These are phyloP conservation scores for Schwanniomyces occidentalis DNA, from an alignment of 805 yeast species.

Conservation along the genomic window DNA sequence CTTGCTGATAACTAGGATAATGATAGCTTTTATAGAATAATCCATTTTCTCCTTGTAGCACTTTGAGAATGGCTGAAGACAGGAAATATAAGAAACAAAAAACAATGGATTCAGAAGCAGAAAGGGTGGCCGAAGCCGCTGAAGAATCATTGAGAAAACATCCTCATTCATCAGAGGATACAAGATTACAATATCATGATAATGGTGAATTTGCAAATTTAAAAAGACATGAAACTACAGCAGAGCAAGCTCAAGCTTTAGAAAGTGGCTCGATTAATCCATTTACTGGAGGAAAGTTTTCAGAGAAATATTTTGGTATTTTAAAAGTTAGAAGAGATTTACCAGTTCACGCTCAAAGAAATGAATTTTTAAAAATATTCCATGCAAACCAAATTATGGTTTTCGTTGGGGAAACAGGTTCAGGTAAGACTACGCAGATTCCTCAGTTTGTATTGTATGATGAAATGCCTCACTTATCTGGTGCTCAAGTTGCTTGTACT, in stretches of 20 bases:
- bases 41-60: too few relatives aligned
- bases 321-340: constrained; percentile 76
- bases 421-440: constrained; percentile 97
- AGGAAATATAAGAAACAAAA: constrained; percentile 53
- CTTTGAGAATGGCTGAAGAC: constrained; percentile 23
- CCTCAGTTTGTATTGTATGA: constrained; percentile 94
- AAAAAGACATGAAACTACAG: constrained; percentile 64
- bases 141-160: constrained; percentile 53
- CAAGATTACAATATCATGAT: constrained; percentile 53
- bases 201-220: constrained; percentile 62
- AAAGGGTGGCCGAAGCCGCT: constrained; percentile 65
- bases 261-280: constrained; percentile 69
- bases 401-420: constrained; percentile 98
- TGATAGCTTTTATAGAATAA: too few relatives aligned
- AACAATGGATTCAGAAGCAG: constrained; percentile 56
- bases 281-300: constrained; percentile 68
- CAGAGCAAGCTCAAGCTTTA: constrained; percentile 56
- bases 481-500: constrained; percentile 91
- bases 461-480: constrained; percentile 84
- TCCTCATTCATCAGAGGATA: constrained; percentile 42
- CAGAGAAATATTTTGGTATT: constrained; percentile 73
- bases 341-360: constrained; percentile 93
- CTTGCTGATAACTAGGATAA: constrained; percentile 2
- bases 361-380: constrained; percentile 80
- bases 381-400: constrained; percentile 93